phyloP scores from a whole-genome alignment of 106 monocot species.

The Gastrodia elata region DNA sequence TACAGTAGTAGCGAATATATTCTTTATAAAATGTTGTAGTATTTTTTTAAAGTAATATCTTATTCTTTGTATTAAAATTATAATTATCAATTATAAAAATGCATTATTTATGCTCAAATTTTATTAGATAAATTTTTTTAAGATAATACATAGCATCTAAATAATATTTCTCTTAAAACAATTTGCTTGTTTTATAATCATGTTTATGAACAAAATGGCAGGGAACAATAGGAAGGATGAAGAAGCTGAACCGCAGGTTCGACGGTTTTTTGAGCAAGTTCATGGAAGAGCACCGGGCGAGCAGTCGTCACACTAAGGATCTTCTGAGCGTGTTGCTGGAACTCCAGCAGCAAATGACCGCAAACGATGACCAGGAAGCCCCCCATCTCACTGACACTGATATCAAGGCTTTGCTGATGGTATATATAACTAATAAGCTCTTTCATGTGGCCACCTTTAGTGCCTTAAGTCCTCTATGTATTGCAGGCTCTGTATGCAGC shows the following conservation, averaged over 20 bases:
- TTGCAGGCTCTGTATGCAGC: slow-evolving; percentile 34
- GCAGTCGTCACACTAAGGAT: slow-evolving; percentile 3
- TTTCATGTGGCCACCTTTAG: background rate
- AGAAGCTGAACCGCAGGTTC: slow-evolving; percentile 26
- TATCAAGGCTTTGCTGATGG: slow-evolving; percentile 46
- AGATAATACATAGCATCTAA: too few species aligned
- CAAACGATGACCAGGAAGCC: slow-evolving; percentile 14
- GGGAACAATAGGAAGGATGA: slow-evolving; percentile 40
- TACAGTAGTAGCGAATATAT: too few species aligned
- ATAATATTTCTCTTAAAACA: too few species aligned
- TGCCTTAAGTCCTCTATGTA: background rate
- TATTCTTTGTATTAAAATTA: too few species aligned
- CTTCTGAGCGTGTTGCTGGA: slow-evolving; percentile 25
- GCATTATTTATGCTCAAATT: too few species aligned
- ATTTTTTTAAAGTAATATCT: too few species aligned
- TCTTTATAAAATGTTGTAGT: too few species aligned
- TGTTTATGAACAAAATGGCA: background rate
- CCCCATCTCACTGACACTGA: slow-evolving; percentile 26
- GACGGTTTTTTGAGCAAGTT: slow-evolving; percentile 26
- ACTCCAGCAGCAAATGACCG: slow-evolving; percentile 1
- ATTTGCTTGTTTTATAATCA: too few species aligned
- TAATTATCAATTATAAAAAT: too few species aligned
- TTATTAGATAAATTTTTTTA: too few species aligned
- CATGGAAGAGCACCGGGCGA: slow-evolving; percentile 22
- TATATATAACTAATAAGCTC: background rate